A percentile compares a stretch with the other conserved stretches of the same genome.
Evolutionary conservation across 2,329 filamentous ascomycete genomes (phyloP).

Genomic region (Lomentospora prolificans): DNA sequence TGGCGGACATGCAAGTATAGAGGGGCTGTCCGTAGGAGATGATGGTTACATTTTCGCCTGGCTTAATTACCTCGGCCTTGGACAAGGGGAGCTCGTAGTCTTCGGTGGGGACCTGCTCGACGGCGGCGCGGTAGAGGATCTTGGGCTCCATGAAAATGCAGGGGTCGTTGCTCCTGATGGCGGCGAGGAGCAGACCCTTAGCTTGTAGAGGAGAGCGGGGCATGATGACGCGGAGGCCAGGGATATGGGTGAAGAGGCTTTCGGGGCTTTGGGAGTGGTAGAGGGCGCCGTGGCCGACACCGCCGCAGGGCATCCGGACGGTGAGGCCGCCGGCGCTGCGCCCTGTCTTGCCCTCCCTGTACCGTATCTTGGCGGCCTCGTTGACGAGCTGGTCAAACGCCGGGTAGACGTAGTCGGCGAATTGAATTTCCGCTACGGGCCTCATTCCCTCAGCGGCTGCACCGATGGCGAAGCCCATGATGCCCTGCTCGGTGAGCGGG

Average conservation of each 20-base stretch:
- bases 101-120: slow-evolving; percentile 78
- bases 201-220: slow-evolving; percentile 79
- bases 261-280: slow-evolving; percentile 89
- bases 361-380: slow-evolving; percentile 81
- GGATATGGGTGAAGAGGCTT: slow-evolving; percentile 77
- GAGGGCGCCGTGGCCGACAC: slow-evolving; percentile 78
- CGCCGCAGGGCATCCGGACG: slow-evolving; percentile 82
- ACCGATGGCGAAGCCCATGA: slow-evolving; percentile 88
- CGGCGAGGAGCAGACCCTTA: slow-evolving; percentile 71
- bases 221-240: slow-evolving; percentile 75
- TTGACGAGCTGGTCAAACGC: slow-evolving; percentile 93
- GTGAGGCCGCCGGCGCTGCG: slow-evolving; percentile 67
- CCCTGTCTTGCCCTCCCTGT: slow-evolving; percentile 53
- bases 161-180: slow-evolving; percentile 74
- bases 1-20: slow-evolving; percentile 71
- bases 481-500: slow-evolving; percentile 85
- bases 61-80: slow-evolving; percentile 75
- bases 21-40: slow-evolving; percentile 85
- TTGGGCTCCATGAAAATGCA: slow-evolving; percentile 94
- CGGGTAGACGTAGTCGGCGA: slow-evolving; percentile 88
- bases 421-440: slow-evolving; percentile 89
- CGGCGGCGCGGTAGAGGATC: slow-evolving; percentile 80
- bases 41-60: slow-evolving; percentile 71
- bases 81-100: slow-evolving; percentile 76
- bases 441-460: slow-evolving; percentile 85